Base-by-base conservation (phyloP, 2,329 filamentous ascomycete species). In the Trichophyton simii region DNA sequence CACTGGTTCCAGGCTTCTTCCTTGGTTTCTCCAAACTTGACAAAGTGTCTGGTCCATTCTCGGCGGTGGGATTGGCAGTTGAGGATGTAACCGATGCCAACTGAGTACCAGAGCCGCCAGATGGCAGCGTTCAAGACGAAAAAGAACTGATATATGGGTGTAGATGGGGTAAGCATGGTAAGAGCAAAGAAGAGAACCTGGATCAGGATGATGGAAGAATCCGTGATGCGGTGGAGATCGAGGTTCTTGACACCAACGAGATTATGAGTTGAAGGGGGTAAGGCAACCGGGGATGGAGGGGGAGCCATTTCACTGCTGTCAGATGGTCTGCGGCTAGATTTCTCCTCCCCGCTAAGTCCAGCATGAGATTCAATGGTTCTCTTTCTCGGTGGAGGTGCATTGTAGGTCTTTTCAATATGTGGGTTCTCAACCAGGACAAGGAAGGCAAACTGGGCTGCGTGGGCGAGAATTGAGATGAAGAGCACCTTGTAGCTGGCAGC, bases 381-480 rank as follows among this genome's bases (percentile, higher is more conserved):
- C 74, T 85, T 88, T 72, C 77, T 77, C 63, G 91, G 89, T 50
- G 88, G 83, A 59, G 91, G 91, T 38, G 91, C 85, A 71, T 96
- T 96, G 79, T 99, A 99, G 2, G 86, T 96, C 79, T 95, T 95
- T 70, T 97, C 91, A 76, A 99, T 99, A 71, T 99, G 94, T 59
- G 94, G 94, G 70, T 95, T 96, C 77, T 99, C 94, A 65, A 99
- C 89, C 63, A 90, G 80, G 60, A 89, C 85, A 66, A 99, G 81
- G 78, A 99, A 99, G 63, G 87, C 87, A 73, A 99, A 92, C 77
- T 99, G 94, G 62, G 91, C 89, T 68, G 91, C 85, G 77, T 99
- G 94, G 64, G 92, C 94, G 70, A 95, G 77, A 69, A 99, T 92
- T 61, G 94, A 97, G 73, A 97, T 96, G 80, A 95, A 91, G 58